Evolutionary conservation across 1,284 basidiomycete genomes (phyloP), one percentile per base, ranked within the genome.

Genomic region (Thecaphora frezii): DNA sequence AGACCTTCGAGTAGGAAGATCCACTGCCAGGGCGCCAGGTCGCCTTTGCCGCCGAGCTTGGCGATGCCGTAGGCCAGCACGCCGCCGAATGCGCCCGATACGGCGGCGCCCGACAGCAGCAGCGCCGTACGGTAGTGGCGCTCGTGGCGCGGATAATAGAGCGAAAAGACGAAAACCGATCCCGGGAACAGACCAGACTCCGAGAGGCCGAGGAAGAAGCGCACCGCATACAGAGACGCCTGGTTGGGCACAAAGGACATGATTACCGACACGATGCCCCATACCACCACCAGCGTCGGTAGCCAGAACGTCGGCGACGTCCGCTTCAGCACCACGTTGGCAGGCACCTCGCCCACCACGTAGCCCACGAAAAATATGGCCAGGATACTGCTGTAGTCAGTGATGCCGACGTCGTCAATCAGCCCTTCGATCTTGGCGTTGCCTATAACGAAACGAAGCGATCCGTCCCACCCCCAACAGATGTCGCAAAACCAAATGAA

Each of bases 1-100:
- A 83, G 62, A 16, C 86, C 86, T 73, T 87, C 86, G 1, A 87
- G 60, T 51, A 86, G 85, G 67, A 87, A 86, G 38, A 87, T 86
- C 85, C 84, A 85, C 26, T 26, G 37, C 60, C 65, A 72, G 0
- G 62, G 66, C 2, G 33, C 22, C 26, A 67, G 63, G 12, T 84
- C 86, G 18, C 84, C 85, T 1, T 86, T 76, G 16, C 85, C 85
- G 23, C 85, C 81, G 84, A 87, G 87, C 61, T 83, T 82, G 21
- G 83, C 84, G 36, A 87, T 83, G 1, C 73, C 81, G 58, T 83
- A 86, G 3, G 86, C 86, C 10, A 87, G 79, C n/a, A 74, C 55
- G 22, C 74, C 74, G 28, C 69, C 70, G 36, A 74, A 73, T 9
- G 72, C 67, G n/a, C 72, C 70, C 2, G 59, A 62, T 36, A 68